Conservation (phyloP, 179 eudicot genomes). For the Gypsophila paniculata region DNA sequence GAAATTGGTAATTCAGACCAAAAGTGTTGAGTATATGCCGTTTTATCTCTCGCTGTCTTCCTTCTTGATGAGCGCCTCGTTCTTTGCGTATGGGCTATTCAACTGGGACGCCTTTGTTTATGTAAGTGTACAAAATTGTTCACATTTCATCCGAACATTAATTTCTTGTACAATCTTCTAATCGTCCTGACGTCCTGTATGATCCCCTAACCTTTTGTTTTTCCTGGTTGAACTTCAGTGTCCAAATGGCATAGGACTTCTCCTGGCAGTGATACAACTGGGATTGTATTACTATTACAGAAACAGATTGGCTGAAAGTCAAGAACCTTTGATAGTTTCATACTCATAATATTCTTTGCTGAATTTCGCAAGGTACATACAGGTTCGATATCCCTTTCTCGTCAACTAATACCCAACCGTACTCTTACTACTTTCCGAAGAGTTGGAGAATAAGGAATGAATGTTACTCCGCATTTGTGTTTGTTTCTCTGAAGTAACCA, state of each 20-base stretch:
- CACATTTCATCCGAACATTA: not conserved
- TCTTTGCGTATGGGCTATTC: slow-evolving; percentile 61
- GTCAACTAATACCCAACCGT: not conserved
- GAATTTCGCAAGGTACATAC: slow-evolving; percentile 18
- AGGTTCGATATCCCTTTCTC: not conserved
- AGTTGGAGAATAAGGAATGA: no score
- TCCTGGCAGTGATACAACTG: slow-evolving; percentile 59
- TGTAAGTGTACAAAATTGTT: no score
- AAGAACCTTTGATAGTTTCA: slow-evolving; percentile 55
- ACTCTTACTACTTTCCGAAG: no score
- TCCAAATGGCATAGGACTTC: slow-evolving; percentile 77
- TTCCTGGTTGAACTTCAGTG: slow-evolving; percentile 38
- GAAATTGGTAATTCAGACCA: slow-evolving; percentile 71
- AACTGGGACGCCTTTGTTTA: slow-evolving; percentile 59
- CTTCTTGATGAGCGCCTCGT: slow-evolving; percentile 72
- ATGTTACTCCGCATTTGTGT: no score
- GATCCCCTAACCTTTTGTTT: not conserved
- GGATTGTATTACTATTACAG: slow-evolving; percentile 53
- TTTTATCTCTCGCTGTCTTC: slow-evolving; percentile 76
- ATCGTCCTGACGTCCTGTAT: no score
- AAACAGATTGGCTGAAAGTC: slow-evolving; percentile 31
- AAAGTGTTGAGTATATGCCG: slow-evolving; percentile 82
- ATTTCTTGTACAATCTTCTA: not conserved
- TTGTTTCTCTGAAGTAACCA: not conserved
- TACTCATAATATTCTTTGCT: slow-evolving; percentile 33